These are phyloP conservation scores for Gastrolobium bilobum DNA, from an alignment of 306 rosid genomes.

Conservation along the genomic window DNA sequence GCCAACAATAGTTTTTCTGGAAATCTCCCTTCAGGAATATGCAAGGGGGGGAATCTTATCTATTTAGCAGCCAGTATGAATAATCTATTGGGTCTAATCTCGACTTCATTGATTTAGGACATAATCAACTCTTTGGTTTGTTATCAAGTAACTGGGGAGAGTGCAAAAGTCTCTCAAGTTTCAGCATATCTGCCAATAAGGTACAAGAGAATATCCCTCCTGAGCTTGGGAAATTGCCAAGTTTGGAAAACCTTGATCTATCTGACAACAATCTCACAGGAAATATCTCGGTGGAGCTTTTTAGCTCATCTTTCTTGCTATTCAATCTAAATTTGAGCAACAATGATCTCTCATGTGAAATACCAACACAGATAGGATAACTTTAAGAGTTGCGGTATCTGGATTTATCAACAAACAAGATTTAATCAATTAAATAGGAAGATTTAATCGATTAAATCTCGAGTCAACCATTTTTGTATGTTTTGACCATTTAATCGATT, in stretches of 20 bases:
- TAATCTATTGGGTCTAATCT: slow-evolving; percentile 40
- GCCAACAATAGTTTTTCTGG: slow-evolving; percentile 45
- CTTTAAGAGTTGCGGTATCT: slow-evolving; percentile 25
- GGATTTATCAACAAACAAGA: slow-evolving; percentile 49
- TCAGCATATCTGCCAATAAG: slow-evolving; percentile 44
- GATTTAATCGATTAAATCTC: too few species aligned
- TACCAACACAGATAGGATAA: slow-evolving; percentile 40
- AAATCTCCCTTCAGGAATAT: slow-evolving; percentile 46
- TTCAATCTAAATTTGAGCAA: slow-evolving; percentile 35
- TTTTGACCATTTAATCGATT: too few species aligned
- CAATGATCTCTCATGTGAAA: slow-evolving; percentile 38
- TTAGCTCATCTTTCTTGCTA: slow-evolving; percentile 30
- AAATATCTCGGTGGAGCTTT: slow-evolving; percentile 39
- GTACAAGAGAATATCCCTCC: slow-evolving; percentile 46
- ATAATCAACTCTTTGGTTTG: slow-evolving; percentile 43
- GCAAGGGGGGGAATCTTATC: slow-evolving; percentile 44
- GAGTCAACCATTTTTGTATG: too few species aligned
- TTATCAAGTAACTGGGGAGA: slow-evolving; percentile 51
- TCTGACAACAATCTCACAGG: slow-evolving; percentile 46
- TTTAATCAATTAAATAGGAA: too few species aligned
- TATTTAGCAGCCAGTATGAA: slow-evolving; percentile 44
- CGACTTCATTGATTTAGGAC: slow-evolving; percentile 47
- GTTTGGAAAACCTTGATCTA: slow-evolving; percentile 41
- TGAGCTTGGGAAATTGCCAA: slow-evolving; percentile 36
- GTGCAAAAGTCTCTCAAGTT: too few species aligned